Percentiles rank a stretch among this genome's conserved stretches.
These are phyloP conservation scores for Paramarasmius palmivorus DNA, from an alignment of 1,284 basidiomycete genomes.

Conservation along the genomic window DNA sequence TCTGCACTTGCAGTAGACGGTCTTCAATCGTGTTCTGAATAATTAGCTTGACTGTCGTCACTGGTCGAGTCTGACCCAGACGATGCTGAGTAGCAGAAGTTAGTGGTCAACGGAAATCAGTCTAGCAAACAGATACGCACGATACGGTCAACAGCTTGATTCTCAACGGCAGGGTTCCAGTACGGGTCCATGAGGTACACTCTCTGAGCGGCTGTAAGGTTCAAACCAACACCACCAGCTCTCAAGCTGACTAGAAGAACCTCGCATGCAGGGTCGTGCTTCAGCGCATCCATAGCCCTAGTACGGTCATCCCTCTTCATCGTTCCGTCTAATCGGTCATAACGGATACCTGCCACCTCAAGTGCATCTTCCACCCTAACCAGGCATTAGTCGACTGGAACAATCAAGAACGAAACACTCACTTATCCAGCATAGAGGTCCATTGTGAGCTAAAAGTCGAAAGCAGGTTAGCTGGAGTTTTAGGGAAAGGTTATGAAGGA, in stretches of 20 bases:
- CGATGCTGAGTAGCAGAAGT: constrained; percentile 64
- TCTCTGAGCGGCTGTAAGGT: constrained; percentile 89
- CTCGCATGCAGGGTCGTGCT: constrained; percentile 82
- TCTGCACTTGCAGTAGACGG: constrained; percentile 86
- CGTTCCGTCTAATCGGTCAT: constrained; percentile 91
- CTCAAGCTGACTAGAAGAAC: constrained; percentile 94
- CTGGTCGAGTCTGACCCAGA: constrained; percentile 88
- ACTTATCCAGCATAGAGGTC: constrained; percentile 96
- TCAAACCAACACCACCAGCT: constrained; percentile 96
- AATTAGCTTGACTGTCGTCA: constrained; percentile 90
- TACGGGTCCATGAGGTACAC: constrained; percentile 96
- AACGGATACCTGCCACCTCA: constrained; percentile 77
- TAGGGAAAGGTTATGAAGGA: constrained; percentile 17
- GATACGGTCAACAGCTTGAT: constrained; percentile 93
- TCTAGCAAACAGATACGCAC: constrained; percentile 38
- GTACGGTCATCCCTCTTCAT: constrained; percentile 95
- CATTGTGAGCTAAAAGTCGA: constrained; percentile 76
- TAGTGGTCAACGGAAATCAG: constrained; percentile 10
- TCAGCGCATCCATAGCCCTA: constrained; percentile 87
- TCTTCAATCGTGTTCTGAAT: constrained; percentile 95
- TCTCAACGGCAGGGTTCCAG: constrained; percentile 97
- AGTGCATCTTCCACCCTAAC: constrained; percentile 86
- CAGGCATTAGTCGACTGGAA: constrained; percentile 21
- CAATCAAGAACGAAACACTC: constrained; percentile 23
- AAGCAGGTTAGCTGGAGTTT: constrained; percentile 1